A percentile compares a stretch with the other conserved stretches of the same genome.
These are phyloP conservation scores for Fusarium citri DNA, from an alignment of 2,329 filamentous ascomycete species.

Conservation along the genomic window DNA sequence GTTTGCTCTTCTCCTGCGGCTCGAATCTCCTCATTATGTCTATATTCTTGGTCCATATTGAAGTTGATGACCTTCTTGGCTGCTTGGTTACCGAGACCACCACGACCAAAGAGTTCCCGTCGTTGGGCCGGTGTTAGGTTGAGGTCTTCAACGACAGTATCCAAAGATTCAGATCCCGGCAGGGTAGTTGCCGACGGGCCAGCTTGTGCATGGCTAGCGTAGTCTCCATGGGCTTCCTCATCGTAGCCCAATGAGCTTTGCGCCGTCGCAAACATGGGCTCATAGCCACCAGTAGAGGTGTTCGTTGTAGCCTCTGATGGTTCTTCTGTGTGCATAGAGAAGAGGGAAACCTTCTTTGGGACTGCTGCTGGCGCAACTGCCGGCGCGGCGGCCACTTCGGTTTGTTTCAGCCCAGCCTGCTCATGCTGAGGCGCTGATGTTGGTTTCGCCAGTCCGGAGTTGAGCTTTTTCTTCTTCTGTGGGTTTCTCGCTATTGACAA, in stretches of 20 bases:
- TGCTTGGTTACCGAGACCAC: slow-evolving; percentile 53
- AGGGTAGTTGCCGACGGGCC: slow-evolving; percentile 48
- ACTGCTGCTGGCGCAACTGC: slow-evolving; percentile 38
- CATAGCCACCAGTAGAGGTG: slow-evolving; percentile 55
- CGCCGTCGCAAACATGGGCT: slow-evolving; percentile 62
- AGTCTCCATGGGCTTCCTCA: slow-evolving; percentile 48
- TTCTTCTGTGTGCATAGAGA: slow-evolving; percentile 69
- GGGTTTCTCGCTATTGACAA: slow-evolving; percentile 84
- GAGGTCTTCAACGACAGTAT: slow-evolving; percentile 78
- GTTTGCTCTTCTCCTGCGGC: slow-evolving; percentile 75
- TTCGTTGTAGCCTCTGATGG: slow-evolving; percentile 40
- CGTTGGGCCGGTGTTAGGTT: slow-evolving; percentile 81
- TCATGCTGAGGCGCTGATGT: slow-evolving; percentile 18
- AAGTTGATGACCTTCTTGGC: slow-evolving; percentile 80
- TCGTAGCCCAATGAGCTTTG: slow-evolving; percentile 35
- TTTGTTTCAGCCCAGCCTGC: slow-evolving; percentile 25
- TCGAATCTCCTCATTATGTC: slow-evolving; percentile 81
- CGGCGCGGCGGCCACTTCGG: slow-evolving; percentile 30
- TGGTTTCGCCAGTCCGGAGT: slow-evolving; percentile 28
- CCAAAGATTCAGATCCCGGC: slow-evolving; percentile 66
- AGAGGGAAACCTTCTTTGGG: slow-evolving; percentile 72
- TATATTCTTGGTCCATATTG: slow-evolving; percentile 89
- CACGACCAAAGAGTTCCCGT: slow-evolving; percentile 87
- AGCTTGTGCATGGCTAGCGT: slow-evolving; percentile 48
- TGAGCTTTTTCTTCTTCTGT: slow-evolving; percentile 72